Conservation (phyloP, 1,139 yeast genomes). For the Suhomyces bribrorum region DNA sequence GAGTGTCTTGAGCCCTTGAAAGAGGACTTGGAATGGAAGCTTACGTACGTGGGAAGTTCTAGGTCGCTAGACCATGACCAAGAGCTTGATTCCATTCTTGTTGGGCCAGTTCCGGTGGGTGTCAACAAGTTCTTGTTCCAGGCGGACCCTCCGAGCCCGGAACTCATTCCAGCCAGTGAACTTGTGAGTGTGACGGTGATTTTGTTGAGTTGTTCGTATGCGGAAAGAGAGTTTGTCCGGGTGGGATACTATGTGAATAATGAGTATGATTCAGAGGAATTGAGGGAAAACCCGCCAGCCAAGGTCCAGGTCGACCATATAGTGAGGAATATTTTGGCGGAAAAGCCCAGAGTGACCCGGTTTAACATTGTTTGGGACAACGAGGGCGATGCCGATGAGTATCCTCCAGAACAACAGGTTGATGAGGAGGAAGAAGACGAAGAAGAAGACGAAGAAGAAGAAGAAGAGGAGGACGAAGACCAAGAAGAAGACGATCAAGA, state of each 20-base stretch:
- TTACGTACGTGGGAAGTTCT: slow-evolving; percentile 95
- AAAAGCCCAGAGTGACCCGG: slow-evolving; percentile 95
- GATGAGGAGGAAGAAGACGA: slow-evolving; percentile 57
- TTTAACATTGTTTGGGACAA: slow-evolving; percentile 95
- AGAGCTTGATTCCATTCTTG: slow-evolving; percentile 89
- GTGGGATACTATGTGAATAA: slow-evolving; percentile 97
- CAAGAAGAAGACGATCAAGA: slow-evolving; percentile 55
- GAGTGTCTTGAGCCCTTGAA: slow-evolving; percentile 92
- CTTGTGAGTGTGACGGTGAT: slow-evolving; percentile 94
- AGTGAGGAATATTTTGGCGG: slow-evolving; percentile 90
- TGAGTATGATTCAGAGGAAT: slow-evolving; percentile 90
- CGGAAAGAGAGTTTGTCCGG: slow-evolving; percentile 90
- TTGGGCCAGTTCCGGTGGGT: slow-evolving; percentile 98
- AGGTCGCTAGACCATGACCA: slow-evolving; percentile 94
- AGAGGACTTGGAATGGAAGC: slow-evolving; percentile 95
- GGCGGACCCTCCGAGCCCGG: slow-evolving; percentile 97
- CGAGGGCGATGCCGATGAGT: slow-evolving; percentile 64
- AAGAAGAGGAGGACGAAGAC: slow-evolving; percentile 56
- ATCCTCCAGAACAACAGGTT: slow-evolving; percentile 59
- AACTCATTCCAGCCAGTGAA: slow-evolving; percentile 92
- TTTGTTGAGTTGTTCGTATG: slow-evolving; percentile 86
- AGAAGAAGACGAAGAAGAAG: slow-evolving; percentile 59
- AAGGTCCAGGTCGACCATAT: slow-evolving; percentile 94
- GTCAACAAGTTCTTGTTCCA: slow-evolving; percentile 88
- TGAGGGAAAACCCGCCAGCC: slow-evolving; percentile 90